Evolutionary conservation across 306 rosid species (phyloP), one percentile per base, ranked within the genome.

Genomic region (Fagus crenata): DNA sequence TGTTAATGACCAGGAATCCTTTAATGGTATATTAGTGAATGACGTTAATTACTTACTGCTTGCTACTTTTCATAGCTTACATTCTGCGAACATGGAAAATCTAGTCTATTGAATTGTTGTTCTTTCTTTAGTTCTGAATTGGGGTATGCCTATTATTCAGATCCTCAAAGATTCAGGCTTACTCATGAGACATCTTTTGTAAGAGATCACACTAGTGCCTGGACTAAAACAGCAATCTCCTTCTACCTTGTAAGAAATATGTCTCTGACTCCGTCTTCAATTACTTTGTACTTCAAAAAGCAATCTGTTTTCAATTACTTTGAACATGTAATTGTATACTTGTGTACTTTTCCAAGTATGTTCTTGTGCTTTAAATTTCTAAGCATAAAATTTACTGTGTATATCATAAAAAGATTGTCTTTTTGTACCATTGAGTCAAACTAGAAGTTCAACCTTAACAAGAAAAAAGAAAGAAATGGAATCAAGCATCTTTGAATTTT

Each of bases 161-260:
- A 93, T 88, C 95, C 97, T 77, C 74, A 81, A 55, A 93, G 93
- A 74, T 93, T 93, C 87, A 91, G 98, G 85, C 98, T 93, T 65
- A 89, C 98, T 77, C 98, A 93, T 2, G 97, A 93, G 86, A 91
- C 93, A 73, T 93, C 98, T 2, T 93, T 93, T 83, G 97, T 93
- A 41, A 88, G 86, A 75, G 97, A 88, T 53, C 98, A 91, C 77
- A 87, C 73, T 63, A 88, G 92, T 81, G 71, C 74, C 75, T 91
- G 96, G 98, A 91, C 93, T 28, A 89, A 93, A 86, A 89, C 90
- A 1, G 86, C 90, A 4, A 35, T 91, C 82, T 69, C 97, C 77
- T 91, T 91, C 80, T 91, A 93, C 76, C n/a, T 89, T 76, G 98
- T 93, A 89, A 88, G 95, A 76, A 75, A n/a, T 12, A 14, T 75